Evolutionary conservation across 148 eudicot genomes (phyloP).

Genomic region (Drosera capensis): DNA sequence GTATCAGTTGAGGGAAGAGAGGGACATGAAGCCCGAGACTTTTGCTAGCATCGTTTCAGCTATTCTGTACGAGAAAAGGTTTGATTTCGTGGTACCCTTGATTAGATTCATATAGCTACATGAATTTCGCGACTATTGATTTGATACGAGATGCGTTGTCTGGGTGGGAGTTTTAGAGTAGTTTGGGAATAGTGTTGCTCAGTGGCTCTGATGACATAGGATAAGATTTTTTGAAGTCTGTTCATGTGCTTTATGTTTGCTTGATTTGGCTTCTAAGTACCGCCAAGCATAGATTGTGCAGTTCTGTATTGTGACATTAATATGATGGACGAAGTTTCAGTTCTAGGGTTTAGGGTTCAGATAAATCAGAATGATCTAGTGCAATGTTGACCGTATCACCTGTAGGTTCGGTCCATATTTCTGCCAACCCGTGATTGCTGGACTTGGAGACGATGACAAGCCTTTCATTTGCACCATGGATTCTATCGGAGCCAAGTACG

Average conservation of each 20-base stretch:
- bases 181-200: too few species aligned
- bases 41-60: constrained; percentile 97
- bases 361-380: not conserved
- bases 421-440: constrained; percentile 93
- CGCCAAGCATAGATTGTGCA: too few species aligned
- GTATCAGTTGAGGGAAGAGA: constrained; percentile 88
- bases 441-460: constrained; percentile 76
- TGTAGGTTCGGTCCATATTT: constrained; percentile 91
- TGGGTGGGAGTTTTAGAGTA: too few species aligned
- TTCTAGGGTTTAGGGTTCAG: too few species aligned
- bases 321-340: too few species aligned
- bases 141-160: too few species aligned
- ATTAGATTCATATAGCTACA: not conserved
- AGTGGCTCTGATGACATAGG: too few species aligned
- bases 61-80: constrained; percentile 94
- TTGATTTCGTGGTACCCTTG: constrained; percentile 1
- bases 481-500: constrained; percentile 97
- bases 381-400: not conserved
- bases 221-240: too few species aligned
- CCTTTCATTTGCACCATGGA: constrained; percentile 99
- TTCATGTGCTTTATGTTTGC: too few species aligned
- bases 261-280: too few species aligned
- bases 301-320: too few species aligned
- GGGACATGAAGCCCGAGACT: constrained; percentile 96
- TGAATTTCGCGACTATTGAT: too few species aligned